phyloP scores from a whole-genome alignment of 2,329 filamentous ascomycete species.

The Diaporthe batatas region DNA sequence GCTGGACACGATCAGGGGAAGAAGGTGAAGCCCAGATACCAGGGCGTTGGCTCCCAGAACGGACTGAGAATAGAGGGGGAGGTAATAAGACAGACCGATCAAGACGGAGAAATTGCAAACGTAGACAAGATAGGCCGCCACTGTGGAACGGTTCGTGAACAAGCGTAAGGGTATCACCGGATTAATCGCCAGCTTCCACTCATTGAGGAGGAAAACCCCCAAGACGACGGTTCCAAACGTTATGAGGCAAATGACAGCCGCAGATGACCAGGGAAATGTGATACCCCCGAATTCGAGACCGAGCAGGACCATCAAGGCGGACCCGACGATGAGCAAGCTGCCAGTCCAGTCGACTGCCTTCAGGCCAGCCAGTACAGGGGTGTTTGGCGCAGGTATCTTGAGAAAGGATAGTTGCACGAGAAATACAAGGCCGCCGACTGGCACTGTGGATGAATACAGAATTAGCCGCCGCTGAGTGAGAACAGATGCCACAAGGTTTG shows the following conservation, averaged over 20 bases:
- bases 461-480: not conserved
- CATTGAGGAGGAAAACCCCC: conserved; percentile 77
- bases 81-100: conserved; percentile 76
- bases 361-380: conserved; percentile 72
- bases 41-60: conserved; percentile 77
- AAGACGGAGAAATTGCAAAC: conserved; percentile 84
- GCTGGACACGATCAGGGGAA: conserved; percentile 77
- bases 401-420: conserved; percentile 71
- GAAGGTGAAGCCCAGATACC: conserved; percentile 79
- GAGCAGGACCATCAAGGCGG: conserved; percentile 87
- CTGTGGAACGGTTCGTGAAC: conserved; percentile 75
- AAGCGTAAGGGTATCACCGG: conserved; percentile 83
- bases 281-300: conserved; percentile 89
- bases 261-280: conserved; percentile 79
- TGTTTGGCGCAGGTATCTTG: conserved; percentile 76
- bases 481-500: too few species aligned
- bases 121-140: conserved; percentile 74
- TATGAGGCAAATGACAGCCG: conserved; percentile 82
- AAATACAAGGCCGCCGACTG: conserved; percentile 57
- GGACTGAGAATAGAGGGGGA: conserved; percentile 88
- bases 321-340: conserved; percentile 74
- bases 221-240: conserved; percentile 77
- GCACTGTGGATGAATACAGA: conserved; percentile 56
- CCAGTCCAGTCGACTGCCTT: conserved; percentile 73
- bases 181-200: conserved; percentile 79